Conservation (phyloP, 345 rosid species). For the Acer campestre region DNA sequence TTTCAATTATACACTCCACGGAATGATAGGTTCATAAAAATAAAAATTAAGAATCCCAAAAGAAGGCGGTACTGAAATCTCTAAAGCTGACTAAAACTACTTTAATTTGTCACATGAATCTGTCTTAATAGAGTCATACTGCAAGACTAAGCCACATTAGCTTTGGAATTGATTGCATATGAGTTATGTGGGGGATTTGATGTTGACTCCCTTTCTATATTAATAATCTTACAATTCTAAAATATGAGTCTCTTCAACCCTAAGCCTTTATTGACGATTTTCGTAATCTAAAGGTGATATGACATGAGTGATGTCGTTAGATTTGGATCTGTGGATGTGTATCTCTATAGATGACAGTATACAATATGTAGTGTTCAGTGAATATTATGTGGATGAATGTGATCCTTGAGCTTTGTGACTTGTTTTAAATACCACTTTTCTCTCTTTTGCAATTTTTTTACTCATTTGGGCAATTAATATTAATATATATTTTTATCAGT, state of each 20-base stretch:
- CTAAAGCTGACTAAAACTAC: background rate
- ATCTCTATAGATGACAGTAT: background rate
- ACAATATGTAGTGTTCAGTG: background rate
- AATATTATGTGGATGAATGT: background rate
- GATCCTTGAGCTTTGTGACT: background rate
- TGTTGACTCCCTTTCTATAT: background rate
- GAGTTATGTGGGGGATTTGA: background rate
- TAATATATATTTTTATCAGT: conserved; percentile 1
- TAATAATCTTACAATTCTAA: background rate
- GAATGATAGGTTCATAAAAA: background rate
- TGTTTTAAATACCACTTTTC: background rate
- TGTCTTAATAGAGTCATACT: background rate
- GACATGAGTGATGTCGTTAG: background rate
- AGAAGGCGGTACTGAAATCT: background rate
- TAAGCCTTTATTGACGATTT: background rate
- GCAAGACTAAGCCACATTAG: background rate
- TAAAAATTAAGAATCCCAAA: background rate
- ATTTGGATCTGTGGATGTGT: background rate
- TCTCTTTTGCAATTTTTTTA: conserved; percentile 3
- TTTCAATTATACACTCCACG: background rate
- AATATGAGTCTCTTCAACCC: background rate
- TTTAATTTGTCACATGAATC: background rate
- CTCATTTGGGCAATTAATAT: conserved; percentile 1
- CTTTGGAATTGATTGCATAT: background rate
- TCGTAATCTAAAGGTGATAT: conserved; percentile 2